These are phyloP conservation scores for Venturia pyrina DNA, from an alignment of 2,329 filamentous ascomycete species.

Conservation along the genomic window DNA sequence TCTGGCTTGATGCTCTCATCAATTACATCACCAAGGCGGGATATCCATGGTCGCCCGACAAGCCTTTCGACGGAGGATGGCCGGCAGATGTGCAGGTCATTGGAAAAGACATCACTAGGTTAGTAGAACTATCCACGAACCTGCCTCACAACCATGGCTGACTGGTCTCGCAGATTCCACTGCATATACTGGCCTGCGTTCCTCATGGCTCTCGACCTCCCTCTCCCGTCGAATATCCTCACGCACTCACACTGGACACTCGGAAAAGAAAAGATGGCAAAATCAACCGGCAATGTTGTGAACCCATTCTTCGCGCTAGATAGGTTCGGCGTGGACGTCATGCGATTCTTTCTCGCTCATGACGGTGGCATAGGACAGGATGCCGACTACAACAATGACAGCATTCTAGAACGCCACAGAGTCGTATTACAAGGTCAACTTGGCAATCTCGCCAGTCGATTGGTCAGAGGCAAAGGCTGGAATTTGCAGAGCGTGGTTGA, in stretches of 20 bases:
- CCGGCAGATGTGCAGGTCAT: constrained; percentile 87
- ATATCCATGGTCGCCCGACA: constrained; percentile 67
- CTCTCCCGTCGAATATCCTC: constrained; percentile 67
- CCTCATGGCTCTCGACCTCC: constrained; percentile 75
- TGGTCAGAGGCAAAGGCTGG: constrained; percentile 61
- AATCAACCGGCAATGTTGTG: constrained; percentile 88
- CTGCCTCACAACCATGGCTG: background rate
- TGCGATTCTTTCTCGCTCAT: constrained; percentile 81
- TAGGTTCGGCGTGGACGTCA: constrained; percentile 74
- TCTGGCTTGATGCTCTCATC: constrained; percentile 92
- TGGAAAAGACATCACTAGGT: constrained; percentile 87
- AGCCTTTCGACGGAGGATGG: constrained; percentile 60
- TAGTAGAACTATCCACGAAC: constrained; percentile 14
- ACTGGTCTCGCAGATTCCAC: constrained; percentile 53
- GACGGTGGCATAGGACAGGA: constrained; percentile 71
- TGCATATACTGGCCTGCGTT: constrained; percentile 98
- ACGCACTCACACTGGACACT: constrained; percentile 96
- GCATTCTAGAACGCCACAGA: constrained; percentile 67
- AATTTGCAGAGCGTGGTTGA: constrained; percentile 51
- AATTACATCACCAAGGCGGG: constrained; percentile 88
- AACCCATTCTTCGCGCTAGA: constrained; percentile 88
- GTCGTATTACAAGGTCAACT: constrained; percentile 67
- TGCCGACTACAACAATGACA: constrained; percentile 72
- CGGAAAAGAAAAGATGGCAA: constrained; percentile 88
- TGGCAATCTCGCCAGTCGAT: constrained; percentile 68